These are phyloP conservation scores for Evernia prunastri DNA, from an alignment of 495 filamentous ascomycete genomes.

Conservation along the genomic window DNA sequence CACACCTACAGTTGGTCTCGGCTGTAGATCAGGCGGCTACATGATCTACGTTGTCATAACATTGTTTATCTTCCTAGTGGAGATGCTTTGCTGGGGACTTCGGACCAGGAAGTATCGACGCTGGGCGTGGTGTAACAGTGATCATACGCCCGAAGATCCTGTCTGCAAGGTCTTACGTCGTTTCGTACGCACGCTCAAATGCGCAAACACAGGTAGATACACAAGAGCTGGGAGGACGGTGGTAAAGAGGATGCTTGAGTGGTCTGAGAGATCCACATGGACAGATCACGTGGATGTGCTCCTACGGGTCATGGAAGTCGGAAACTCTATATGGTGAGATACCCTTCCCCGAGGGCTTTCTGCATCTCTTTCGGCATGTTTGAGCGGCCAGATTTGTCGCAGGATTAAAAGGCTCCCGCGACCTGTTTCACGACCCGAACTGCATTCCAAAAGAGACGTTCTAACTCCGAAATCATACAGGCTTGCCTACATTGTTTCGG, in stretches of 20 bases:
- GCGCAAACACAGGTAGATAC: neutral
- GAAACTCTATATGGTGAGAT: neutral
- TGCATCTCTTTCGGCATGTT: too few relatives aligned
- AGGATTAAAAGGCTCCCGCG: neutral
- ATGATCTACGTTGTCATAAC: conserved; percentile 34
- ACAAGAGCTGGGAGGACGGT: neutral
- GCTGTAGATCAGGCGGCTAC: conserved; percentile 45
- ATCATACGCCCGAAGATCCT: neutral
- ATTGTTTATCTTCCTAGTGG: conserved; percentile 29
- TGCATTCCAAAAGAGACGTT: neutral
- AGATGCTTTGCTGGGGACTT: conserved; percentile 37
- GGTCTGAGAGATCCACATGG: neutral
- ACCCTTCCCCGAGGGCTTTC: neutral
- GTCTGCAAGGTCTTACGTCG: neutral
- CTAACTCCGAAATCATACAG: conserved; percentile 2
- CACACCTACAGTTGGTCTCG: conserved; percentile 32
- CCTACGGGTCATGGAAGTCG: neutral
- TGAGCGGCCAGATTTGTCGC: neutral
- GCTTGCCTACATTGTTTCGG: conserved; percentile 21
- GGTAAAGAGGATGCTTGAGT: neutral
- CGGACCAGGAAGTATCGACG: neutral
- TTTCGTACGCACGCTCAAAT: neutral
- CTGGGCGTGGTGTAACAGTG: neutral
- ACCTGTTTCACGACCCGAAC: neutral
- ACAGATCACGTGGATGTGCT: neutral